Evolutionary conservation across 768 basidiomycete genomes (phyloP).

Genomic region (Leccinum longicurvipes): DNA sequence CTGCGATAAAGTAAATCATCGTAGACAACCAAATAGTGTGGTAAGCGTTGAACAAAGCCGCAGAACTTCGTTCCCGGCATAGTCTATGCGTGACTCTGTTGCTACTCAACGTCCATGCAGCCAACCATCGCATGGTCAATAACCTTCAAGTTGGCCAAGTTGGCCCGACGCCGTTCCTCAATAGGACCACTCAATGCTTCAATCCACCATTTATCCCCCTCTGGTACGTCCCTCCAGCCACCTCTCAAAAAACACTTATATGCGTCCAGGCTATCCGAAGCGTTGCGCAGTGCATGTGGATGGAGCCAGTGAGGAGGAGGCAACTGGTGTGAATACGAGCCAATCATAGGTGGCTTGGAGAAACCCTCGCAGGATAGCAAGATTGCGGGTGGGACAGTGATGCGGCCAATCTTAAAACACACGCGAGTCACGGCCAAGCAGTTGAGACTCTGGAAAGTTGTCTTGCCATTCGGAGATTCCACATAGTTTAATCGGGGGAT

Average conservation of each 20-base stretch:
- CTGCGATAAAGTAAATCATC: not conserved
- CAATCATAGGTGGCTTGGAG: conserved; percentile 15
- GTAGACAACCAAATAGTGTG: not conserved
- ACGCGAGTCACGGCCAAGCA: conserved; percentile 57
- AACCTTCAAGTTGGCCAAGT: conserved; percentile 9
- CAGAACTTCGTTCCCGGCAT: not conserved
- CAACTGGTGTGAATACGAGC: conserved; percentile 8
- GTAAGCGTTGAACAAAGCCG: not conserved
- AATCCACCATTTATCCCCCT: conserved; percentile 64
- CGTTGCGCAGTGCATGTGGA: conserved; percentile 5
- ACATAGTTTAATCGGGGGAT: not conserved
- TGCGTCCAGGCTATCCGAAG: conserved; percentile 22
- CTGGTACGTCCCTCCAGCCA: conserved; percentile 58
- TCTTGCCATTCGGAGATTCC: conserved; percentile 36
- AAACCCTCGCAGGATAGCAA: conserved; percentile 59
- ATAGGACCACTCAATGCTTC: conserved; percentile 42
- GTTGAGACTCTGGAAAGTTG: conserved; percentile 38
- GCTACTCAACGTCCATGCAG: conserved; percentile 5
- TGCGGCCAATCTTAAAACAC: conserved; percentile 67
- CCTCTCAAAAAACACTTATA: conserved; percentile 47
- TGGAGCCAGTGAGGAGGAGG: conserved; percentile 15
- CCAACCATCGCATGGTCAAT: conserved; percentile 1
- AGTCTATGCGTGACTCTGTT: no score
- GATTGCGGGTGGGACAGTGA: conserved; percentile 67
- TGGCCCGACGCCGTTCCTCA: conserved; percentile 33